Evolutionary conservation across 345 rosid species (phyloP).

Genomic region (Boechera divaricarpa): DNA sequence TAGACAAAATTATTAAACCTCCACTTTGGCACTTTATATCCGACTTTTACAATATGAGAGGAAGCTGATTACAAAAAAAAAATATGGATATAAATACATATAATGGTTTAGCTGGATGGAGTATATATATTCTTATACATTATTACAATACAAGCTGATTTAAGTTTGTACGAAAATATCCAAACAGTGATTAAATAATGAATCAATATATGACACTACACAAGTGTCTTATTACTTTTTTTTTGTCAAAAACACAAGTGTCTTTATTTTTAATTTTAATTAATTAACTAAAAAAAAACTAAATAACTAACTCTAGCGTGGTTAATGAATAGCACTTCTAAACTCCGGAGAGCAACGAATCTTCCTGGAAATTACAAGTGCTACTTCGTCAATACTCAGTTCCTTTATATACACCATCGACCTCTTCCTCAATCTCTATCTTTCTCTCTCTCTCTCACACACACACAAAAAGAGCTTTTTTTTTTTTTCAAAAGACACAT

Average conservation of each 20-base stretch:
- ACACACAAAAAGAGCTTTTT: neutral
- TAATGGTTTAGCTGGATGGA: neutral
- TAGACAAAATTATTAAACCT: neutral
- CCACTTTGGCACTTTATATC: slow-evolving; percentile 13
- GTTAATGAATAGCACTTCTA: slow-evolving; percentile 25
- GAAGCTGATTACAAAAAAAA: neutral
- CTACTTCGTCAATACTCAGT: slow-evolving; percentile 1
- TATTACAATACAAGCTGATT: slow-evolving; percentile 33
- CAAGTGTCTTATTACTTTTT: slow-evolving; percentile 4
- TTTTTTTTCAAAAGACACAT: neutral
- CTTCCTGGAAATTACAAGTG: slow-evolving; percentile 34
- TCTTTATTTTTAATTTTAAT: neutral
- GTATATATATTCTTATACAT: neutral
- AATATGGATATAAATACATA: neutral
- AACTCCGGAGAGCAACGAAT: slow-evolving; percentile 13
- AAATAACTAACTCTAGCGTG: slow-evolving; percentile 26
- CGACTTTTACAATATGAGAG: slow-evolving; percentile 20
- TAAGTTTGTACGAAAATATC: slow-evolving; percentile 5
- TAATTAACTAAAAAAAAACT: neutral
- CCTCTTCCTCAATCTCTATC: neutral
- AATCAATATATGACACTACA: slow-evolving; percentile 8
- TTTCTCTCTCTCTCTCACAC: neutral
- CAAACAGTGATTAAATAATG: slow-evolving; percentile 1
- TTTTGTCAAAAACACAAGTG: neutral
- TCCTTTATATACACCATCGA: neutral